Base-by-base conservation (phyloP, 1,284 basidiomycete genomes). In the Mycosarcoma maydis region DNA sequence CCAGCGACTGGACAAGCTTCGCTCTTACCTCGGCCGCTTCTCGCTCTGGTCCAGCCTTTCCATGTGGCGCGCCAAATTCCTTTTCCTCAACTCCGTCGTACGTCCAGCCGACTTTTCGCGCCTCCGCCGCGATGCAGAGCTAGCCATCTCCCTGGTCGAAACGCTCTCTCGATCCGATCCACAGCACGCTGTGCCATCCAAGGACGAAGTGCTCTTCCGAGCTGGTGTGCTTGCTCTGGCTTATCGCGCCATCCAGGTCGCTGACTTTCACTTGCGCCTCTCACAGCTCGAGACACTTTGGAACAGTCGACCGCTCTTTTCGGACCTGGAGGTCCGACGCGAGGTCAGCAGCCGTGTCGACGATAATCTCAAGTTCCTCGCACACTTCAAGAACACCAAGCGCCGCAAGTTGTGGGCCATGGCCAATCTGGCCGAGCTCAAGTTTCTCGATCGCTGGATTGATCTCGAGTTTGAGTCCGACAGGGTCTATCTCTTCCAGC, bases 31-130 rank as follows among this genome's bases (percentile, higher is more conserved):
- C 13, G 38, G 45, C 19, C 57, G 40, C 39, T 59, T 59, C 33
- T 59, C 57, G 40, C 50, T 59, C 20, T 59, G 57, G 57, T 59
- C 49, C 36, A 59, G 57, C 33, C 55, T 58, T 17, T 50, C 48
- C 19, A 39, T 58, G 16, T 58, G 55, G 55, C 55, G 55, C 19
- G 29, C 42, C 37, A 58, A 50, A 32, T 46, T 51, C 20, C 16
- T 58, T 29, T 51, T 51, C n/a, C 48, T 58, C 55, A 51, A 51
- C 48, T 27, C 30, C 0, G 17, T 41, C 24, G 23, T 58, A 19
- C 47, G 55, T 2, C 47, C 55, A 0, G 14, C 26, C 16, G 55
- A 58, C 38, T 51, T 58, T 51, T 51, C 55, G n/a, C 47, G 43
- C 19, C 55, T 58, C 26, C 37, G 48, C 22, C 42, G 38, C 20